A percentile compares a stretch with the other conserved stretches of the same genome.
Evolutionary conservation across 306 rosid genomes (phyloP).

Genomic region (Benincasa hispida): DNA sequence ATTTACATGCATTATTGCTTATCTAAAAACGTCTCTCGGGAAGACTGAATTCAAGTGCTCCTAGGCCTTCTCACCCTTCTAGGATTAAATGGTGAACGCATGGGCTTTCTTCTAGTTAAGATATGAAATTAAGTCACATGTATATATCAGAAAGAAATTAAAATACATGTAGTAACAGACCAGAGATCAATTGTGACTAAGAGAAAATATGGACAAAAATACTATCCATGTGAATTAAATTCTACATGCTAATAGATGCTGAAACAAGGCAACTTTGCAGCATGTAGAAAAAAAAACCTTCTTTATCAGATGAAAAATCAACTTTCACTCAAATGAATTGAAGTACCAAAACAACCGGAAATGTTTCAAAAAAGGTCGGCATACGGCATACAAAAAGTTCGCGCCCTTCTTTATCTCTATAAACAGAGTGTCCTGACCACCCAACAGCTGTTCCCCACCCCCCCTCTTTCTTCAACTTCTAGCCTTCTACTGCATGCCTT

Average conservation of each 20-base stretch:
- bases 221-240: background rate
- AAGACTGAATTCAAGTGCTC: background rate
- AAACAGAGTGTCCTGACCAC: too few species aligned
- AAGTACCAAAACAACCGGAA: background rate
- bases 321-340: background rate
- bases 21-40: background rate
- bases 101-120: background rate
- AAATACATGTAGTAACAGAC: background rate
- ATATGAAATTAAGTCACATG: background rate
- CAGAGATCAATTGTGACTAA: background rate
- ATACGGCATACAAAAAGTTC: too few species aligned
- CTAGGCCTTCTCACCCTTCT: background rate
- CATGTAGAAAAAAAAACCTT: background rate
- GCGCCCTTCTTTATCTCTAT: too few species aligned
- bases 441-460: too few species aligned
- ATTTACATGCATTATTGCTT: background rate
- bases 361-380: too few species aligned
- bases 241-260: background rate
- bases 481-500: too few species aligned
- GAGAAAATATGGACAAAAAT: background rate
- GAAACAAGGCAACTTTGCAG: background rate
- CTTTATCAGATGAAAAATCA: background rate
- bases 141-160: background rate
- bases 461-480: too few species aligned
- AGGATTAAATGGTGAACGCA: background rate